Evolutionary conservation across 805 yeast genomes (phyloP).

Genomic region (Scheffersomyces lignosus): DNA sequence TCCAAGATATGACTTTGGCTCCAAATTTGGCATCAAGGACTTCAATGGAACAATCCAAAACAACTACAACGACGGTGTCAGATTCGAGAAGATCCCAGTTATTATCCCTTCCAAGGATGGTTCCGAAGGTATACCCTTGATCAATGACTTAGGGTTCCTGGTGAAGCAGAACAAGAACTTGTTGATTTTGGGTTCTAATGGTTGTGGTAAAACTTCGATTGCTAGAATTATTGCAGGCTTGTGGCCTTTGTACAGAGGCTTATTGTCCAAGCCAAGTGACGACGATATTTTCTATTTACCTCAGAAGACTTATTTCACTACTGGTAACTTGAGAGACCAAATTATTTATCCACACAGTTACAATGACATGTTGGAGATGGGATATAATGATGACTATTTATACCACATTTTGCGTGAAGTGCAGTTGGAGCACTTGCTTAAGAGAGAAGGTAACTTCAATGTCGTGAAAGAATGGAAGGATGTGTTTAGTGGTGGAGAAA

Average conservation of each 20-base stretch:
- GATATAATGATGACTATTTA: constrained; percentile 68
- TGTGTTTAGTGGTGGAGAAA: constrained; percentile 94
- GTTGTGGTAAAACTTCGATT: constrained; percentile 87
- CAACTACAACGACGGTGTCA: constrained; percentile 66
- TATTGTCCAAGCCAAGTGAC: constrained; percentile 72
- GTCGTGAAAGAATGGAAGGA: constrained; percentile 78
- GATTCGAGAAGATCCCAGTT: constrained; percentile 81
- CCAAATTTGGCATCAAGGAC: constrained; percentile 44
- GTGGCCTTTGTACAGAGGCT: constrained; percentile 88
- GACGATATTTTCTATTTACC: constrained; percentile 77
- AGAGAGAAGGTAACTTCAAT: constrained; percentile 59
- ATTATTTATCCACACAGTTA: constrained; percentile 83
- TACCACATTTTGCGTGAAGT: constrained; percentile 70
- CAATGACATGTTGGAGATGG: constrained; percentile 71
- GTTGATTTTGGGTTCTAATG: constrained; percentile 82
- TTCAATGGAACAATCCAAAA: constrained; percentile 80
- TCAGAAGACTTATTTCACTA: constrained; percentile 80
- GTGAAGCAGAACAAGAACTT: constrained; percentile 64
- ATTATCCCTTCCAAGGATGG: constrained; percentile 73
- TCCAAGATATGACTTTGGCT: constrained; percentile 51
- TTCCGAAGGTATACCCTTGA: constrained; percentile 57
- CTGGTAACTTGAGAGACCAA: constrained; percentile 88
- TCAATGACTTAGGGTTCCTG: constrained; percentile 61
- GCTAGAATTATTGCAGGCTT: constrained; percentile 81
- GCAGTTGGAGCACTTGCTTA: constrained; percentile 74